Base-by-base conservation (phyloP, 768 basidiomycete genomes). In the Suillus plorans region DNA sequence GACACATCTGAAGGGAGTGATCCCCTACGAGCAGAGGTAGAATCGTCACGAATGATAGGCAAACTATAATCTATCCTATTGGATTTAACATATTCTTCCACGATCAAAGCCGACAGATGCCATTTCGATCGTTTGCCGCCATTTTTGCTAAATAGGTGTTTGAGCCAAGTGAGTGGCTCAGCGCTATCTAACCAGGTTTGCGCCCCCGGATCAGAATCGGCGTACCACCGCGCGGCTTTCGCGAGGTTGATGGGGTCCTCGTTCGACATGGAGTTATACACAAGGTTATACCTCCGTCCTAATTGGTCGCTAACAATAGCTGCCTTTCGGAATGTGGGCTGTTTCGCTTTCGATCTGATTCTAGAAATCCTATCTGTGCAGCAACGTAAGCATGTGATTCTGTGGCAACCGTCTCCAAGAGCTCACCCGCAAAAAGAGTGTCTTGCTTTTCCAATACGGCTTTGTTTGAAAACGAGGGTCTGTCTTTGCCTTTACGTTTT, bases 161-260 rank as follows among this genome's bases (percentile, higher is more conserved):
- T 89, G 36, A 92, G 76, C 91, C 91, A 93, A 8, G 86, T 86
- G 55, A 89, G 79, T 8, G 91, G 89, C 70, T 93, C 91, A 0
- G 84, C 82, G 61, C 82, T 81, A 62, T 89, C 89, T 31, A 92
- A 71, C 34, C 83, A 79, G n/a, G 78, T 73, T 64, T 79, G 84
- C 10, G 83, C 74, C n/a, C 79, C 69, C 10, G 75, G 69, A 37
- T 84, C 82, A 63, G 86, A 85, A 37, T 76, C 74, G n/a, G 78
- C 73, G 68, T 86, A 85, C 91, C 91, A 93, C 22, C 82, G 84
- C 37, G 80, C 81, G 36, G 86, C 80, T 50, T 80, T 79, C 22
- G 79, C 77, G 9, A 86, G 79, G 68, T 85, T 87, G 53, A 86
- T 69, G 16, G 73, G 73, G 22, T 68, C 64, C 9, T 62, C 69